phyloP scores from a whole-genome alignment of 2,329 filamentous ascomycete species.

The Claviceps capensis region DNA sequence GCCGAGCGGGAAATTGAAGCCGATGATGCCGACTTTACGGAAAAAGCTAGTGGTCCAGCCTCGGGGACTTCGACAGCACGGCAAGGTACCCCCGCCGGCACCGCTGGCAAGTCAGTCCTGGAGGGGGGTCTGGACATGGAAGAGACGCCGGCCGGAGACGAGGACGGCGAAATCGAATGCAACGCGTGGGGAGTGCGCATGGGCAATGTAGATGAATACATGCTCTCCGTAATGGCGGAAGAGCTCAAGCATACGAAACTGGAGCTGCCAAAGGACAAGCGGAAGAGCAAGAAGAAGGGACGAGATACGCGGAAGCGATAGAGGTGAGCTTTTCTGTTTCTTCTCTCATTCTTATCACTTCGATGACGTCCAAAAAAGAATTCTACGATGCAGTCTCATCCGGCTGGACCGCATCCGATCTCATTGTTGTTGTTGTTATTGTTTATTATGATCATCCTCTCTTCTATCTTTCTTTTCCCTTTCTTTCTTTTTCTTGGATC shows the following conservation, averaged over 20 bases:
- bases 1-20: constrained; percentile 82
- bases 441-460: not conserved
- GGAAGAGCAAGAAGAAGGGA: constrained; percentile 45
- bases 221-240: constrained; percentile 55
- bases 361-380: too few species aligned
- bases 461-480: not conserved
- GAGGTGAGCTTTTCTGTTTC: constrained; percentile 13
- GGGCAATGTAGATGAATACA: constrained; percentile 58
- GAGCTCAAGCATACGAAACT: constrained; percentile 44
- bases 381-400: not conserved
- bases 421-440: not conserved
- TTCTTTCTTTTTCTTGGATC: constrained; percentile 1
- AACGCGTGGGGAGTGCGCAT: constrained; percentile 47
- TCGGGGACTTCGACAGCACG: constrained; percentile 37
- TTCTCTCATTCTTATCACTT: too few species aligned
- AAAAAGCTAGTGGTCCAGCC: constrained; percentile 35
- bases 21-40: constrained; percentile 74
- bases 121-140: constrained; percentile 21
- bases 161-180: constrained; percentile 29
- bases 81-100: constrained; percentile 35
- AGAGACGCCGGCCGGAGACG: constrained; percentile 9
- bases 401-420: not conserved
- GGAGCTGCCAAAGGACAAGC: constrained; percentile 51
- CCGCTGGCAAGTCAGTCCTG: constrained; percentile 24
- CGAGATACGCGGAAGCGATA: constrained; percentile 43